Evolutionary conservation across 2,329 filamentous ascomycete genomes (phyloP).

Genomic region (Trichophyton rubrum): DNA sequence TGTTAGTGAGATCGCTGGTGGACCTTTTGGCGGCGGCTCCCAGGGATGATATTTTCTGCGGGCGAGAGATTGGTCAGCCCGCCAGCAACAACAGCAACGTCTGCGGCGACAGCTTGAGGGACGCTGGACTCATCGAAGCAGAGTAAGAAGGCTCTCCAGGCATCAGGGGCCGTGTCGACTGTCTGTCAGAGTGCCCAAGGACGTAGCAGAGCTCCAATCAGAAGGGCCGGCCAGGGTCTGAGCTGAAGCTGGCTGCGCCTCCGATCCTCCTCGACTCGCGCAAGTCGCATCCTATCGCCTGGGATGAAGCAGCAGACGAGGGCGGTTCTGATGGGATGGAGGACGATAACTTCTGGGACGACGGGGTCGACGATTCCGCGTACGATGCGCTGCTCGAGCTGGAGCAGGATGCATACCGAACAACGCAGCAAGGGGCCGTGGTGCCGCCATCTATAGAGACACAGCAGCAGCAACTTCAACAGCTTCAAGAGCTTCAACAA

Average conservation of each 20-base stretch:
- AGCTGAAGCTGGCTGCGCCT: not conserved
- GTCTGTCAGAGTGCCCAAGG: not conserved
- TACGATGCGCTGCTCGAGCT: constrained; percentile 32
- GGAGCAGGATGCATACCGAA: constrained; percentile 34
- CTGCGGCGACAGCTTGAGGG: too few relatives aligned
- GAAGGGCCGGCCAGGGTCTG: not conserved
- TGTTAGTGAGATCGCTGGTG: not conserved
- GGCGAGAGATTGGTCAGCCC: not conserved
- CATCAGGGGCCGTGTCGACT: not conserved
- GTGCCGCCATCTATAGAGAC: not conserved
- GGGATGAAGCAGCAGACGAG: not conserved
- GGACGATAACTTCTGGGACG: constrained; percentile 38
- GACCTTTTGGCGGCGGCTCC: not conserved
- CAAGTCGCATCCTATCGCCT: not conserved
- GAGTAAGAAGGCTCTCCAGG: not conserved
- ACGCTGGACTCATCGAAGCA: not conserved
- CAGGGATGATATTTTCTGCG: not conserved
- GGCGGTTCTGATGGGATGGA: not conserved
- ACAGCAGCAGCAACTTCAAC: too few relatives aligned
- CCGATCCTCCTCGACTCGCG: not conserved
- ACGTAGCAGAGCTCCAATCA: not conserved
- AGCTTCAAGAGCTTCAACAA: too few relatives aligned
- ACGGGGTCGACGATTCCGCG: constrained; percentile 35
- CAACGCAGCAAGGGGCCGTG: constrained; percentile 26
- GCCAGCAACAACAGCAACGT: too few relatives aligned